Conservation (phyloP, 2,329 filamentous ascomycete genomes). For the Trichoderma pleuroti region DNA sequence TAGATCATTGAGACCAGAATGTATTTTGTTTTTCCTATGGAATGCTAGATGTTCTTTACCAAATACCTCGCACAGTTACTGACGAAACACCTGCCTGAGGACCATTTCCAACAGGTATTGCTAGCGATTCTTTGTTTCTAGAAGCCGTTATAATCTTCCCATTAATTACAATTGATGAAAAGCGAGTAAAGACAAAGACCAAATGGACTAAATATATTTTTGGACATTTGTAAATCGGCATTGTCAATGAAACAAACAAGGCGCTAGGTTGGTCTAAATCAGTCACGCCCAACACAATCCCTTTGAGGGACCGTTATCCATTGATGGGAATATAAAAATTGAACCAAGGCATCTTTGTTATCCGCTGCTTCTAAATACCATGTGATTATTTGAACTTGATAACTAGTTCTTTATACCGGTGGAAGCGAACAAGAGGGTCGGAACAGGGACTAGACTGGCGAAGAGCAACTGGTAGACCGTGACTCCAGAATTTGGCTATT, state of each 20-base stretch:
- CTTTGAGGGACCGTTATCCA: not conserved
- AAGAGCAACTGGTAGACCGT: not conserved
- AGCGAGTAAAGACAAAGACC: not conserved
- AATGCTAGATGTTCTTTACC: not conserved
- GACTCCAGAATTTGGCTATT: not conserved
- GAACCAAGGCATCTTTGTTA: not conserved
- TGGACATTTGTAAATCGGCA: not conserved
- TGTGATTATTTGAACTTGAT: not conserved
- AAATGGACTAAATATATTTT: not conserved
- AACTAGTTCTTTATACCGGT: not conserved
- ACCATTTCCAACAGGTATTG: not conserved
- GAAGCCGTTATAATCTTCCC: not conserved
- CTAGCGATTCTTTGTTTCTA: not conserved
- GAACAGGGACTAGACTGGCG: not conserved
- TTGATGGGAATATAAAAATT: not conserved
- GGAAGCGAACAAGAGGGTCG: not conserved
- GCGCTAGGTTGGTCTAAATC: not conserved
- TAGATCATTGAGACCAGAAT: not conserved
- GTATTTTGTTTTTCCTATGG: not conserved
- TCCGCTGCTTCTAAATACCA: not conserved
- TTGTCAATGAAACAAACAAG: not conserved
- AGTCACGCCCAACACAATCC: not conserved
- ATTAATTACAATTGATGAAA: not conserved
- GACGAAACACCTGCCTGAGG: not conserved
- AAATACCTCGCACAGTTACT: not conserved